These are phyloP conservation scores for Anethum foeniculum DNA, from an alignment of 140 eudicot genomes.

Conservation along the genomic window DNA sequence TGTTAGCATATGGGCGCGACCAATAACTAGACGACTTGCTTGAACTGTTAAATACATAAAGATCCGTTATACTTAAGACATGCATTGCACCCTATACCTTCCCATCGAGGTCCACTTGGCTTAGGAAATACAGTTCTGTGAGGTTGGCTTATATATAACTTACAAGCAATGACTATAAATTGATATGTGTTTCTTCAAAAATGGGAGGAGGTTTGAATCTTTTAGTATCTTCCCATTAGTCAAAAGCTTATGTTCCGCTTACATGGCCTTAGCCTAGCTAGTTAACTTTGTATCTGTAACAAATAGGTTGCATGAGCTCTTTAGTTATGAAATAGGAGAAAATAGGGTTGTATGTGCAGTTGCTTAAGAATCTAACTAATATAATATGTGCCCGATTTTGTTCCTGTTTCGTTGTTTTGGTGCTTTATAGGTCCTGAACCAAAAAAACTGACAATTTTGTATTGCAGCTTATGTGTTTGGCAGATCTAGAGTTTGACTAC, in stretches of 20 bases:
- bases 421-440: background rate
- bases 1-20: background rate
- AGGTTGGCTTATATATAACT: background rate
- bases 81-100: background rate
- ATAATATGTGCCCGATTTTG: background rate
- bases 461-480: constrained; percentile 57
- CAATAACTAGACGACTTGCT: background rate
- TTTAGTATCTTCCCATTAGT: background rate
- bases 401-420: too few relatives aligned
- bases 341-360: background rate
- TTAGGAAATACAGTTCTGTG: background rate
- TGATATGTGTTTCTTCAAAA: background rate
- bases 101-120: background rate
- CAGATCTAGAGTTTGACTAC: constrained; percentile 65
- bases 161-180: background rate
- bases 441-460: constrained; percentile 3
- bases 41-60: background rate
- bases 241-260: background rate
- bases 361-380: background rate
- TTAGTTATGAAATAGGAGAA: background rate
- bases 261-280: background rate
- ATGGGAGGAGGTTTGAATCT: background rate
- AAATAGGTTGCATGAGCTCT: background rate
- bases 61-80: background rate
- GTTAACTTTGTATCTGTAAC: background rate